Conservation (phyloP, 306 rosid species). For the Pyrus betulifolia region DNA sequence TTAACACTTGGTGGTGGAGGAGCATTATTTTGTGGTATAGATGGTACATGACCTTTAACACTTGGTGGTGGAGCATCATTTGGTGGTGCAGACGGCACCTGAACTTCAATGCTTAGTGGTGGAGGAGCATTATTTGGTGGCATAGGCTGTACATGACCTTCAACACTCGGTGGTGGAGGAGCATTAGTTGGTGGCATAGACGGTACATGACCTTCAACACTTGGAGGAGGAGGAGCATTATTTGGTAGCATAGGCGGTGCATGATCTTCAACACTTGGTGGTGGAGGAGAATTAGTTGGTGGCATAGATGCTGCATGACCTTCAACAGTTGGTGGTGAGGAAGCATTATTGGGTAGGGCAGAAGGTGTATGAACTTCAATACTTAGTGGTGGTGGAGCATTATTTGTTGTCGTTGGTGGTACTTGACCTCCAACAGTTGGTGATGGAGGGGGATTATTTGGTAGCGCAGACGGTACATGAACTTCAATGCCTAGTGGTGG, state of each 20-base stretch:
- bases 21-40: conserved; percentile 11
- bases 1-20: too few species aligned
- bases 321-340: conserved; percentile 31
- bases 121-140: conserved; percentile 33
- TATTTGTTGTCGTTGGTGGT: conserved; percentile 8
- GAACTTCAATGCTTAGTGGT: conserved; percentile 20
- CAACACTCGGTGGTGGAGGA: conserved; percentile 35
- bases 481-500: conserved; percentile 33
- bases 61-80: conserved; percentile 29
- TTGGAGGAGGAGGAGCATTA: conserved; percentile 31
- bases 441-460: conserved; percentile 22
- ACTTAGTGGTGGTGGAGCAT: conserved; percentile 29
- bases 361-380: conserved; percentile 24
- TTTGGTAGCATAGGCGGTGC: conserved; percentile 21
- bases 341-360: conserved; percentile 26
- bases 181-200: conserved; percentile 16
- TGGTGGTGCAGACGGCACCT: conserved; percentile 12
- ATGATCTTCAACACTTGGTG: conserved; percentile 31
- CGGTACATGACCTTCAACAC: conserved; percentile 27
- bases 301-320: conserved; percentile 26
- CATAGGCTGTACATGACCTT: conserved; percentile 15
- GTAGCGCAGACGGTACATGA: conserved; percentile 26
- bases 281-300: conserved; percentile 26
- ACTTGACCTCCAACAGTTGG: conserved; percentile 29
- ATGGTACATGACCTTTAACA: background rate